Conservation (phyloP, 768 basidiomycete genomes). For the Solioccasus polychromus region DNA sequence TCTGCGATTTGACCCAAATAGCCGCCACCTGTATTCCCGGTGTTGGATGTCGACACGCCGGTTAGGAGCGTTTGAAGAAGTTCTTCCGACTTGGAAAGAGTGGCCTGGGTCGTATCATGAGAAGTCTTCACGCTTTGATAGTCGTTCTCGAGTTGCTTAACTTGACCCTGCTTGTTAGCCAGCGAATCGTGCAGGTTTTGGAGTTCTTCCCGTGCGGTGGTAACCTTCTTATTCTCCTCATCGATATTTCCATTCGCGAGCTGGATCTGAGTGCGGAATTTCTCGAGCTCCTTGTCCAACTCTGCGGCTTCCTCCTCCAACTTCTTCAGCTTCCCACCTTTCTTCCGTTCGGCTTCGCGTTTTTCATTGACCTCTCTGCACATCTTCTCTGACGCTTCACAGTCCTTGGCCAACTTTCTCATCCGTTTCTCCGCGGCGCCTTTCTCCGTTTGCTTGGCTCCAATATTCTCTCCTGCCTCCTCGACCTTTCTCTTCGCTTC, state of each 20-base stretch:
- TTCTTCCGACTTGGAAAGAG: slow-evolving; percentile 76
- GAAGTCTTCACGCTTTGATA: slow-evolving; percentile 67
- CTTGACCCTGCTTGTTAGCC: slow-evolving; percentile 56
- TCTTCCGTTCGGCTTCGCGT: slow-evolving; percentile 84
- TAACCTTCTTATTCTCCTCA: slow-evolving; percentile 70
- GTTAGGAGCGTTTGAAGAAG: slow-evolving; percentile 94
- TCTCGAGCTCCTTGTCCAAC: slow-evolving; percentile 76
- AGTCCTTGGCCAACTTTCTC: slow-evolving; percentile 51
- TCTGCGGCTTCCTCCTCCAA: slow-evolving; percentile 78
- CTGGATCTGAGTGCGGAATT: slow-evolving; percentile 81
- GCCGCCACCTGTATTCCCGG: slow-evolving; percentile 75
- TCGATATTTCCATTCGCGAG: slow-evolving; percentile 71
- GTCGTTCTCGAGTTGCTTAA: slow-evolving; percentile 49
- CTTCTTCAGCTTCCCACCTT: slow-evolving; percentile 88
- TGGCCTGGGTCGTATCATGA: slow-evolving; percentile 56
- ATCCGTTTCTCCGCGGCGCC: slow-evolving; percentile 44
- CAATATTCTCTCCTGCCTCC: slow-evolving; percentile 56
- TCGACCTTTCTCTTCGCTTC: slow-evolving; percentile 51
- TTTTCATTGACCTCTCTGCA: slow-evolving; percentile 63
- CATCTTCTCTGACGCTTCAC: slow-evolving; percentile 65
- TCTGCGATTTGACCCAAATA: slow-evolving; percentile 96
- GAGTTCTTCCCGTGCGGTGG: slow-evolving; percentile 51
- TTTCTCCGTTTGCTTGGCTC: slow-evolving; percentile 47
- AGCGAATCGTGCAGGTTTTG: slow-evolving; percentile 59
- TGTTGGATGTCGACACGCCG: slow-evolving; percentile 72